phyloP scores from a whole-genome alignment of 192 early-diverging fungal species.

The Oehlia diaphana region DNA sequence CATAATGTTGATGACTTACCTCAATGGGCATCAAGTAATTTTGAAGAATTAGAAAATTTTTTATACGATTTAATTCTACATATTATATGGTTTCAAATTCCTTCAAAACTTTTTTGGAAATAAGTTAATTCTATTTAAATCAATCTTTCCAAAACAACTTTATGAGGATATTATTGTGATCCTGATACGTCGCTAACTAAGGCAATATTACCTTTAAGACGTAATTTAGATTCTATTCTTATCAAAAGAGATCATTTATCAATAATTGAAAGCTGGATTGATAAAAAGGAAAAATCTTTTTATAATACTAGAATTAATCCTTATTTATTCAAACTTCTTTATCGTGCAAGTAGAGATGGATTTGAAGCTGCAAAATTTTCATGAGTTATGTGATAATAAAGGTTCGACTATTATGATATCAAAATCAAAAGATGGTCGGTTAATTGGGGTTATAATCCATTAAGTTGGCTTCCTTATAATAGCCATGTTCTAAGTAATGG shows the following conservation, averaged over 20 bases:
- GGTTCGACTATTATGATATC: background rate
- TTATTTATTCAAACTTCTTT: too few species aligned
- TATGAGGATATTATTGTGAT: too few species aligned
- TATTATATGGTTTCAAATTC: background rate
- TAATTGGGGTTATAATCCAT: background rate
- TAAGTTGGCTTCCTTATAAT: background rate
- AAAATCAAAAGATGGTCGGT: background rate
- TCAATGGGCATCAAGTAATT: background rate
- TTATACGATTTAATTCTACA: background rate
- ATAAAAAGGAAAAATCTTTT: background rate
- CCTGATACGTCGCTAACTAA: background rate
- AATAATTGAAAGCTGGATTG: too few species aligned
- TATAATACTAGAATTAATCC: too few species aligned
- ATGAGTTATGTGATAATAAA: slow-evolving; percentile 1
- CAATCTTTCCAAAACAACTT: too few species aligned
- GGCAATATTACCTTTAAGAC: background rate
- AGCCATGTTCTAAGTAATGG: background rate
- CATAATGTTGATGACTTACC: background rate
- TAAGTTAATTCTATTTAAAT: too few species aligned
- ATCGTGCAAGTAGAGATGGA: too few species aligned
- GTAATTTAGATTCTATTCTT: background rate
- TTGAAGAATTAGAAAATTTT: background rate
- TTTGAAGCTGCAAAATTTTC: too few species aligned
- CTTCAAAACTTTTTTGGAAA: too few species aligned
- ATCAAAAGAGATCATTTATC: too few species aligned